A percentile compares a stretch with the other conserved stretches of the same genome.
Conservation (phyloP, 75 land plant species). For the Chamaecyparis obtusa region DNA sequence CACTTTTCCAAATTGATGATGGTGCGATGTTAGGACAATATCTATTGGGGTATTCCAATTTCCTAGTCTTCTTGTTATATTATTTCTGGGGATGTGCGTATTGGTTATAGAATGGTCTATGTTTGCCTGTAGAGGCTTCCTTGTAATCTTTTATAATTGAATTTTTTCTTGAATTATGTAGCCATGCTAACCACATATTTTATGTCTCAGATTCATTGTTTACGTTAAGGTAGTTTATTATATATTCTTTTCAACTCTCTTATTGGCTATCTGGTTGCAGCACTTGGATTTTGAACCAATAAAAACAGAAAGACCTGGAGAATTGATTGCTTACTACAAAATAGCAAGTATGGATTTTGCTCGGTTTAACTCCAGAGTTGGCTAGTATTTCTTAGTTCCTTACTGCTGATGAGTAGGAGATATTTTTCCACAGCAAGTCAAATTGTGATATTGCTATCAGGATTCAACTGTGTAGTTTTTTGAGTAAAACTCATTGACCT, state of each 20-base stretch:
- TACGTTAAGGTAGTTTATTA: neutral
- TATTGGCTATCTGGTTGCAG: conserved; percentile 37
- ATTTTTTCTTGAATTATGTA: neutral
- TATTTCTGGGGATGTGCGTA: neutral
- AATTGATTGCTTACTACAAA: conserved; percentile 92
- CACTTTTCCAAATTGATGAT: neutral
- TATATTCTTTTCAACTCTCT: neutral
- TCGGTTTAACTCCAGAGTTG: neutral
- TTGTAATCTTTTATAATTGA: neutral
- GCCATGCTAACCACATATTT: neutral
- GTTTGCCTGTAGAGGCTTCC: neutral
- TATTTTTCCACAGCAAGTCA: too few species aligned
- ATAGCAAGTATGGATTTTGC: conserved; percentile 64
- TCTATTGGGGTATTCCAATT: neutral
- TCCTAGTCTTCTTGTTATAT: neutral
- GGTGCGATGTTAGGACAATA: neutral
- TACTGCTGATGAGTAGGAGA: too few species aligned
- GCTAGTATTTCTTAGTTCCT: neutral
- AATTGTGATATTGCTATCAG: too few species aligned
- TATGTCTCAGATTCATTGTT: neutral
- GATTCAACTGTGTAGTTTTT: too few species aligned
- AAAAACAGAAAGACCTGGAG: conserved; percentile 87
- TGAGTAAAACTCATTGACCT: too few species aligned
- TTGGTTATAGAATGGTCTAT: neutral
- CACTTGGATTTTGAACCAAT: conserved; percentile 78